Evolutionary conservation across 2,329 filamentous ascomycete species (phyloP), one percentile per base, ranked within the genome.

Genomic region (Botrytis pseudocinerea): DNA sequence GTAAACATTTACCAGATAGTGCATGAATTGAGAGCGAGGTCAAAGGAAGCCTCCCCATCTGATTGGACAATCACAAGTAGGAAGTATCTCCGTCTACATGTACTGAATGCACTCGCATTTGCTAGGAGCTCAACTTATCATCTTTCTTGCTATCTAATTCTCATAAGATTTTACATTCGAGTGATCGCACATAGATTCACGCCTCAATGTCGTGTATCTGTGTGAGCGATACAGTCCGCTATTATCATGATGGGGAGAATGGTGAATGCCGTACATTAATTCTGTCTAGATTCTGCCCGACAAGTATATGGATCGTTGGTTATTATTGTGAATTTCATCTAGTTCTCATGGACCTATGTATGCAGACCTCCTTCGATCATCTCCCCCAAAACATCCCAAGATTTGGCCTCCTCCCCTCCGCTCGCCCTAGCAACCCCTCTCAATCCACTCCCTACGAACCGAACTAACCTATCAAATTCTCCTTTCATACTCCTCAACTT

Each of bases 331-430:
- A 18, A 8, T 54, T 54, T 54, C 14, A 6, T 28, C 51, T 54
- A 18, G 10, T 28, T 28, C 8, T 16, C 5, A 54, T 28, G 16
- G 35, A 61, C 22, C 40, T 63, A 63, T 12, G 42, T 22, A 12
- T 72, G 78, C 40, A 81, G 66, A 2, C 84, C 83, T 79, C 85
- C 85, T 77, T 95, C 92, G 62, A 97, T 82, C 84, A 92, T 92
- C 81, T 97, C 93, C 0, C 92, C 93, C 74, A 97, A 81, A 74
- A 92, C 89, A 82, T 96, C 93, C 92, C 94, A 95, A 80, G 91
- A 89, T 46, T 87, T 79, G 1, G 77, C 75, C 28, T 78, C 77
- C 14, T 77, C 76, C 82, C 93, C 90, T 42, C 89, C 89, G 65
- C 92, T 91, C 48, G 91, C 92, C 77, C 94, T 87, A 68, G 93